These are phyloP conservation scores for Paecilomyces niveus DNA, from an alignment of 2,329 filamentous ascomycete genomes.

Conservation along the genomic window DNA sequence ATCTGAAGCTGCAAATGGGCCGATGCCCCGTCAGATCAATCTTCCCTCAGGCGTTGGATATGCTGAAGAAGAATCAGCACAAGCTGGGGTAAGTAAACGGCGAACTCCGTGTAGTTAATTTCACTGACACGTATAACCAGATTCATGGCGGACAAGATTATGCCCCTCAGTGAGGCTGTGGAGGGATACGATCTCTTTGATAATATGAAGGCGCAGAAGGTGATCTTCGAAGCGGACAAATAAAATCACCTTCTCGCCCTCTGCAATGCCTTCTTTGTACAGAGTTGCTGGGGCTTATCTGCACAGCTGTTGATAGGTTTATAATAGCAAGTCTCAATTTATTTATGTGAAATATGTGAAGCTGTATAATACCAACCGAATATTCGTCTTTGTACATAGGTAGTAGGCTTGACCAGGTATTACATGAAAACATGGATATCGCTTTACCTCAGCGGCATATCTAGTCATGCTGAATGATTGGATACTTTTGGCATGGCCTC, in stretches of 20 bases:
- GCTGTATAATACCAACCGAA: not conserved
- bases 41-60: conserved; percentile 57
- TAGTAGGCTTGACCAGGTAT: not conserved
- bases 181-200: conserved; percentile 67
- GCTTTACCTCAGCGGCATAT: not conserved
- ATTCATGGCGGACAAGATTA: conserved; percentile 71
- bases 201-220: conserved; percentile 66
- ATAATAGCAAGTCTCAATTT: not conserved
- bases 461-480: not conserved
- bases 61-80: conserved; percentile 61
- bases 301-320: not conserved
- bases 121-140: conserved; percentile 35
- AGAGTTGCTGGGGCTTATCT: not conserved
- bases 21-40: conserved; percentile 67
- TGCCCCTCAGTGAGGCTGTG: conserved; percentile 60
- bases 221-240: conserved; percentile 53
- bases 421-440: not conserved
- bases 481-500: not conserved
- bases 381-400: not conserved
- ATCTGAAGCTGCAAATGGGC: conserved; percentile 67
- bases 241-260: conserved; percentile 9
- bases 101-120: not conserved
- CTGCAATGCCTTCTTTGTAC: not conserved
- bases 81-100: conserved; percentile 51
- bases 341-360: not conserved